Conservation (phyloP, 768 basidiomycete genomes). For the Agaricus sinodeliciosus region DNA sequence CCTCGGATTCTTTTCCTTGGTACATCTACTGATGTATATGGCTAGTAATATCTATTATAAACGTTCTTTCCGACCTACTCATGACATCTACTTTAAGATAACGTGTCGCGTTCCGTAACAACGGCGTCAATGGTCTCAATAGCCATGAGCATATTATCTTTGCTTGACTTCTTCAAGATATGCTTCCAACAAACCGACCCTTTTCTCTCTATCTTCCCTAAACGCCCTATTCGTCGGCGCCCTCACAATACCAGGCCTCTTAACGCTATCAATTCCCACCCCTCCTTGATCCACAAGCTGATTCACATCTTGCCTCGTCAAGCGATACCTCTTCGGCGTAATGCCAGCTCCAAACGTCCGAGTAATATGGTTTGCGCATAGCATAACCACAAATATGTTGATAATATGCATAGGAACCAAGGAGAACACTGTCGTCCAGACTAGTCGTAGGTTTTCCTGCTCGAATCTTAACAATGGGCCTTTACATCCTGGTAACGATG, state of each 20-base stretch:
- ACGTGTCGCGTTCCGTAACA: too few relatives aligned
- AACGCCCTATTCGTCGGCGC: slow-evolving; percentile 16
- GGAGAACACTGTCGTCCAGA: slow-evolving; percentile 49
- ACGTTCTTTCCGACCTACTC: too few relatives aligned
- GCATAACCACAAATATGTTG: slow-evolving; percentile 50
- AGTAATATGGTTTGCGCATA: slow-evolving; percentile 67
- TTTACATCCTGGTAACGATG: slow-evolving; percentile 64
- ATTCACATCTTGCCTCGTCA: slow-evolving; percentile 41
- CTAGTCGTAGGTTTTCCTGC: slow-evolving; percentile 32
- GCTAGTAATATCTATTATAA: too few relatives aligned
- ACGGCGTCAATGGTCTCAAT: not conserved
- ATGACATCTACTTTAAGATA: too few relatives aligned
- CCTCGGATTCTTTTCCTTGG: too few relatives aligned
- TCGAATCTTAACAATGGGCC: slow-evolving; percentile 51
- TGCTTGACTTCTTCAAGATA: not conserved
- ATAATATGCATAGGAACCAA: slow-evolving; percentile 53
- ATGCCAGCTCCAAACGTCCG: slow-evolving; percentile 59
- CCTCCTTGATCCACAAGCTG: slow-evolving; percentile 7
- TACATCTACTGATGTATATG: too few relatives aligned
- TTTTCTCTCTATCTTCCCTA: slow-evolving; percentile 17
- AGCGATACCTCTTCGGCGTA: slow-evolving; percentile 52
- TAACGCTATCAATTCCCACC: slow-evolving; percentile 1
- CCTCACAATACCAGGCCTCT: slow-evolving; percentile 16
- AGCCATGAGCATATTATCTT: not conserved
- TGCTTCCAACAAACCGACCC: slow-evolving; percentile 1